Evolutionary conservation across 2,329 filamentous ascomycete species (phyloP).

Genomic region (Colletotrichum sp.): DNA sequence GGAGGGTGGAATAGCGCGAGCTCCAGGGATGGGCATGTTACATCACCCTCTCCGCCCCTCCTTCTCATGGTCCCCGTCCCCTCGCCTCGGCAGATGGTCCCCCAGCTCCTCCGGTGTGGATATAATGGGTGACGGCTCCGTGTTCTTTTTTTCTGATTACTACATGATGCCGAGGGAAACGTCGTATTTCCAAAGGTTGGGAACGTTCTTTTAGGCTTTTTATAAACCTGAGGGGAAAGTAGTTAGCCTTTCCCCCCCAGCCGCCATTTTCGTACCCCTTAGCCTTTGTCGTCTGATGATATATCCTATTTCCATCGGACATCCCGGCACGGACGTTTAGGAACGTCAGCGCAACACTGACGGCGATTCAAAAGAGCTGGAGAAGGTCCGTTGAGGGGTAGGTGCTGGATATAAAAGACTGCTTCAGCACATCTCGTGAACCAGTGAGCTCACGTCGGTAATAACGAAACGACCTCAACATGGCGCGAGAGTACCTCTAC

Average conservation of each 20-base stretch:
- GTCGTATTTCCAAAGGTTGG: not conserved
- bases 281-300: not conserved
- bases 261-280: not conserved
- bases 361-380: not conserved
- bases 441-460: not conserved
- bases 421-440: not conserved
- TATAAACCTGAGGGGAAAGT: not conserved
- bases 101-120: not conserved
- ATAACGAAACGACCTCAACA: not conserved
- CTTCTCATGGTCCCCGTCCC: not conserved
- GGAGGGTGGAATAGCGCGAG: no score
- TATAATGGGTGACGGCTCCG: not conserved
- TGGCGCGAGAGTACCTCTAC: conserved; percentile 14
- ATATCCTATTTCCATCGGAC: not conserved
- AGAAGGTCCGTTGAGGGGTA: not conserved
- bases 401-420: not conserved
- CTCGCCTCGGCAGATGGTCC: not conserved
- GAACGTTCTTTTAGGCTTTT: not conserved
- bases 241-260: not conserved
- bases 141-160: not conserved
- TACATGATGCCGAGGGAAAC: not conserved
- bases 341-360: not conserved
- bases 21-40: not conserved
- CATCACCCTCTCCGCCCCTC: not conserved
- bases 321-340: not conserved